Conservation (phyloP, 2,329 filamentous ascomycete genomes). For the Fusarium multiceps region DNA sequence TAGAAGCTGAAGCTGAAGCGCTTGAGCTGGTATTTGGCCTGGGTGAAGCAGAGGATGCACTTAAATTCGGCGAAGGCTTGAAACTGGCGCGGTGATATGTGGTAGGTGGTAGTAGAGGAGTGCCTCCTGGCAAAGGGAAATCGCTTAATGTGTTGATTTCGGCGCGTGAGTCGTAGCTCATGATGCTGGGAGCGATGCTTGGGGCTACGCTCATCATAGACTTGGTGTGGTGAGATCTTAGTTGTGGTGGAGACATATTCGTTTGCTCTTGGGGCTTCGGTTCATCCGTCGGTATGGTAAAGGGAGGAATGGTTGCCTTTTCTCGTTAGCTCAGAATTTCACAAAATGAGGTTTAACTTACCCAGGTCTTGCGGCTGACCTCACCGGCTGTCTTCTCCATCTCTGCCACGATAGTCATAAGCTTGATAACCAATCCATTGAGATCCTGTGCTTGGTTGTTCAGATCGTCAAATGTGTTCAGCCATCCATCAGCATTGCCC, state of each 20-base stretch:
- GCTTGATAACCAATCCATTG: slow-evolving; percentile 74
- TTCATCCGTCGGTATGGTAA: slow-evolving; percentile 36
- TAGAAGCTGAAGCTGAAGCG: slow-evolving; percentile 30
- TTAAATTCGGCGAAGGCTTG: slow-evolving; percentile 21
- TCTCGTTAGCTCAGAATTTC: slow-evolving; percentile 18
- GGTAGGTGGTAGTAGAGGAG: slow-evolving; percentile 43
- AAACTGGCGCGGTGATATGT: slow-evolving; percentile 33
- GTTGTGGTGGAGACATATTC: slow-evolving; percentile 15
- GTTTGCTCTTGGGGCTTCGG: slow-evolving; percentile 16
- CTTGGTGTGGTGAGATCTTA: slow-evolving; percentile 14
- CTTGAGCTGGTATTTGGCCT: slow-evolving; percentile 23
- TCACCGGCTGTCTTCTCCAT: slow-evolving; percentile 88
- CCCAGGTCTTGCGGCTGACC: slow-evolving; percentile 81
- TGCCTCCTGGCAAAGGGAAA: slow-evolving; percentile 44
- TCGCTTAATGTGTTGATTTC: slow-evolving; percentile 44
- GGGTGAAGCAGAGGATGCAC: slow-evolving; percentile 19
- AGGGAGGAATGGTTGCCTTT: slow-evolving; percentile 44
- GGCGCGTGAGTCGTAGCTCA: slow-evolving; percentile 31
- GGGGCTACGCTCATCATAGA: slow-evolving; percentile 25
- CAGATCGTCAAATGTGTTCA: slow-evolving; percentile 80
- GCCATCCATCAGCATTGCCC: slow-evolving; percentile 92
- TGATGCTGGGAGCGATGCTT: slow-evolving; percentile 40
- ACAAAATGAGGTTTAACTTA: slow-evolving; percentile 55
- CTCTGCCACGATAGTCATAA: slow-evolving; percentile 82
- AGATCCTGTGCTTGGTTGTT: slow-evolving; percentile 78